phyloP scores from a whole-genome alignment of 306 rosid species.

The Pterocarpus macrocarpus region DNA sequence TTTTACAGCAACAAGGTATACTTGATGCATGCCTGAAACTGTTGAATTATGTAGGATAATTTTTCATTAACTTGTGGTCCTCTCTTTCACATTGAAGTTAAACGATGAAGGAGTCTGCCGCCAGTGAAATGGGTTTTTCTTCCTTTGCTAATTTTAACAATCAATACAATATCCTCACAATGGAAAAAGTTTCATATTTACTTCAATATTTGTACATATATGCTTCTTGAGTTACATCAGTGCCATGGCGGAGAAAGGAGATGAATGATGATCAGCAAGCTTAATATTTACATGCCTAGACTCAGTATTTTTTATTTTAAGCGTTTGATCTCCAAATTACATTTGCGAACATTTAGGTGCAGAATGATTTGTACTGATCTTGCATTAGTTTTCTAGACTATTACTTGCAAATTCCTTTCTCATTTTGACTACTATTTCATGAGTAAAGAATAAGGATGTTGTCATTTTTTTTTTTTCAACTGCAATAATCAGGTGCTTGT shows the following conservation, averaged over 20 bases:
- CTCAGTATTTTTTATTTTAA: slow-evolving; percentile 26
- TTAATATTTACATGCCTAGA: slow-evolving; percentile 26
- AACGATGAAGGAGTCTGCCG: slow-evolving; percentile 17
- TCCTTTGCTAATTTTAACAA: slow-evolving; percentile 35
- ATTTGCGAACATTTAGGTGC: slow-evolving; percentile 11
- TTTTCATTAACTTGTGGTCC: slow-evolving; percentile 31
- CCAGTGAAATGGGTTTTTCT: slow-evolving; percentile 19
- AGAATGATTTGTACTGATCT: slow-evolving; percentile 11
- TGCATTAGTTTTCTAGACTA: slow-evolving; percentile 25
- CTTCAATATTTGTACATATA: slow-evolving; percentile 16
- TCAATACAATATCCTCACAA: slow-evolving; percentile 1
- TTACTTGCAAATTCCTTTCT: slow-evolving; percentile 27
- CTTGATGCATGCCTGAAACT: slow-evolving; percentile 38
- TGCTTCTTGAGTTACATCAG: slow-evolving; percentile 20
- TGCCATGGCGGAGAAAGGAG: slow-evolving; percentile 37
- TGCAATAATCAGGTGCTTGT: slow-evolving; percentile 79
- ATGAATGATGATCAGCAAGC: slow-evolving; percentile 23
- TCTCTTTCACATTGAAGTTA: slow-evolving; percentile 25
- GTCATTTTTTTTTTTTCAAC: slow-evolving; percentile 14
- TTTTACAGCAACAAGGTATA: slow-evolving; percentile 97
- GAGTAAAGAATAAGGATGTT: slow-evolving; percentile 5
- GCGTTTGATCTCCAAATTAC: slow-evolving; percentile 12
- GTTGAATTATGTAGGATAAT: slow-evolving; percentile 32
- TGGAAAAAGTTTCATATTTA: slow-evolving; percentile 19
- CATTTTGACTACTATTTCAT: slow-evolving; percentile 14